phyloP scores from a whole-genome alignment of 495 filamentous ascomycete species.

The Penicillium chermesinum region DNA sequence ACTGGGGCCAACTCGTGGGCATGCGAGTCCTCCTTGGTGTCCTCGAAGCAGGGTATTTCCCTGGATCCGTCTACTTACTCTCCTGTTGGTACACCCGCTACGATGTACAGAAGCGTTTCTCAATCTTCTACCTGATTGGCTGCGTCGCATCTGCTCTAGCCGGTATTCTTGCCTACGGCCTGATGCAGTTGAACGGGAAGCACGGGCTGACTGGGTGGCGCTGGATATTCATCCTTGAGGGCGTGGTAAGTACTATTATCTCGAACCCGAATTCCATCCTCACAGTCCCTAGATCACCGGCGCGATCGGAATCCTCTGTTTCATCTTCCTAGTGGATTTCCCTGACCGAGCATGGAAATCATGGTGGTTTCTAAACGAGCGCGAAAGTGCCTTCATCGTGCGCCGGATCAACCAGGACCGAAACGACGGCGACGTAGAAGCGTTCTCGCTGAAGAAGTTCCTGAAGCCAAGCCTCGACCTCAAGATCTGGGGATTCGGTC shows the following conservation, averaged over 20 bases:
- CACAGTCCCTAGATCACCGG: constrained; percentile 34
- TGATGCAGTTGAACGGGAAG: constrained; percentile 53
- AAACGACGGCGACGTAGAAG: constrained; percentile 45
- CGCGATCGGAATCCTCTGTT: constrained; percentile 38
- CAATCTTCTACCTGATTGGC: constrained; percentile 60
- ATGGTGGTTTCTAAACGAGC: constrained; percentile 47
- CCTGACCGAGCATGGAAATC: constrained; percentile 48
- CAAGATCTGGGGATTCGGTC: constrained; percentile 59
- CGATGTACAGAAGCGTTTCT: constrained; percentile 60
- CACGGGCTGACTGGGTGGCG: constrained; percentile 53
- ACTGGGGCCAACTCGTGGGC: constrained; percentile 46
- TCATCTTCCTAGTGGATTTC: constrained; percentile 55
- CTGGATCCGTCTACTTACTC: constrained; percentile 57
- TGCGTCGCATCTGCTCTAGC: constrained; percentile 56
- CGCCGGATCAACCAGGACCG: constrained; percentile 56
- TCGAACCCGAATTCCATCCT: background rate
- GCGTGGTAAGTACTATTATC: constrained; percentile 33
- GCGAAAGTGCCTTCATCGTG: constrained; percentile 52
- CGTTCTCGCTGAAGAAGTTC: constrained; percentile 49
- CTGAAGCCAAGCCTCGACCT: constrained; percentile 43
- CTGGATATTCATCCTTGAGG: constrained; percentile 63
- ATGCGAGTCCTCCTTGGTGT: constrained; percentile 56
- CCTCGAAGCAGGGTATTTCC: constrained; percentile 62
- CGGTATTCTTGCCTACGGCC: constrained; percentile 60
- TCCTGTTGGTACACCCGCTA: constrained; percentile 61